These are phyloP conservation scores for Sugiyamaella mastotermitis DNA, from an alignment of 805 yeast genomes.

Conservation along the genomic window DNA sequence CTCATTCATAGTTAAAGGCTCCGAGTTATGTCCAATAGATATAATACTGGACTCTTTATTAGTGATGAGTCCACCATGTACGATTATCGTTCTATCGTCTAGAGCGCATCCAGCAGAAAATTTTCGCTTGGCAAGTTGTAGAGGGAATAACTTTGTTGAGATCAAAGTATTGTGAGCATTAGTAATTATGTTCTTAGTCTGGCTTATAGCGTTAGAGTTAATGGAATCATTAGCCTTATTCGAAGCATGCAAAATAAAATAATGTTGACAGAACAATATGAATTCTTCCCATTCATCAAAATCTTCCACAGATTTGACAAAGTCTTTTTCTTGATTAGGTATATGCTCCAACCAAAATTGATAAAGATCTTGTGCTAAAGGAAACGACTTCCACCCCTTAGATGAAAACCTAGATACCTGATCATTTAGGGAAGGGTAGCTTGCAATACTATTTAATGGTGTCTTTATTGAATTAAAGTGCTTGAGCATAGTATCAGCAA, in stretches of 20 bases:
- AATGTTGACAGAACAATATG: slow-evolving; percentile 68
- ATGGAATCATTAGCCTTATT: slow-evolving; percentile 26
- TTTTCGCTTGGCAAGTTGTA: slow-evolving; percentile 30
- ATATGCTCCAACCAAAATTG: slow-evolving; percentile 52
- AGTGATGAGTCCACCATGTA: slow-evolving; percentile 34
- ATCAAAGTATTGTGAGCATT: slow-evolving; percentile 1
- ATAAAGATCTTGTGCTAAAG: slow-evolving; percentile 41
- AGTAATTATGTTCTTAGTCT: neutral
- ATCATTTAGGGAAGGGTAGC: slow-evolving; percentile 44
- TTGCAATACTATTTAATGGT: slow-evolving; percentile 59
- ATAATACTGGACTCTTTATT: slow-evolving; percentile 16
- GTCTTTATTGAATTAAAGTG: slow-evolving; percentile 64
- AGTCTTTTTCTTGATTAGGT: slow-evolving; percentile 32
- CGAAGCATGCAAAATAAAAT: slow-evolving; percentile 60
- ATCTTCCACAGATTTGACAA: slow-evolving; percentile 49
- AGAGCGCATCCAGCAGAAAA: slow-evolving; percentile 36
- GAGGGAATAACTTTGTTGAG: slow-evolving; percentile 8
- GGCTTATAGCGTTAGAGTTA: neutral
- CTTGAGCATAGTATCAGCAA: slow-evolving; percentile 66
- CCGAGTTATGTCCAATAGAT: neutral
- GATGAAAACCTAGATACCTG: slow-evolving; percentile 46
- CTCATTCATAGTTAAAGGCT: neutral
- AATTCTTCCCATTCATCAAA: slow-evolving; percentile 87
- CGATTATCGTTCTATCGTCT: slow-evolving; percentile 15
- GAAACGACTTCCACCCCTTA: slow-evolving; percentile 37